These are phyloP conservation scores for Picochlorum sp. DNA, from an alignment of 139 green algal species.

Conservation along the genomic window DNA sequence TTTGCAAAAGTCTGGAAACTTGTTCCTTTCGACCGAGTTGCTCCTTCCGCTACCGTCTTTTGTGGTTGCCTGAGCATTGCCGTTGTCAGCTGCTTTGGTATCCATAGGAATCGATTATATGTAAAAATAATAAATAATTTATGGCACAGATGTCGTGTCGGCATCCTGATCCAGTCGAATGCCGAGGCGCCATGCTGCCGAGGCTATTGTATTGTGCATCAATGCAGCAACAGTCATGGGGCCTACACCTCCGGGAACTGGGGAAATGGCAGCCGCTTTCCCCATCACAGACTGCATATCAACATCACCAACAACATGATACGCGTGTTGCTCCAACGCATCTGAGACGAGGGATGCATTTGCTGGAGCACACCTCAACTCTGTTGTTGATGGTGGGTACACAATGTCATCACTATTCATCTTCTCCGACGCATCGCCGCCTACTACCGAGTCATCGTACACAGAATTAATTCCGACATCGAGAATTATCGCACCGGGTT, in stretches of 20 bases:
- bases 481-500: conserved; percentile 84
- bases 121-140: background rate
- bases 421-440: background rate
- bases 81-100: too few species aligned
- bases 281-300: conserved; percentile 52
- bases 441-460: conserved; percentile 21
- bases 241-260: conserved; percentile 91
- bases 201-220: conserved; percentile 40
- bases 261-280: conserved; percentile 75
- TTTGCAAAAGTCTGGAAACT: conserved; percentile 25
- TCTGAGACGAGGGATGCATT: too few species aligned
- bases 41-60: too few species aligned
- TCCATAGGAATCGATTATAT: too few species aligned
- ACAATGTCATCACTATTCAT: background rate
- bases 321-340: conserved; percentile 6
- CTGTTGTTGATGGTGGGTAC: too few species aligned
- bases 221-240: conserved; percentile 98
- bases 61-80: too few species aligned
- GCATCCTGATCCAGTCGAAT: background rate
- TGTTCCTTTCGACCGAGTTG: background rate
- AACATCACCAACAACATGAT: conserved; percentile 78
- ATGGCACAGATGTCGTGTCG: background rate
- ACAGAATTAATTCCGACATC: conserved; percentile 95
- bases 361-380: too few species aligned
- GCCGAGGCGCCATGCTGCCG: conserved; percentile 10